Base-by-base conservation (phyloP, 805 yeast genomes). In the Wickerhamomyces bovis region DNA sequence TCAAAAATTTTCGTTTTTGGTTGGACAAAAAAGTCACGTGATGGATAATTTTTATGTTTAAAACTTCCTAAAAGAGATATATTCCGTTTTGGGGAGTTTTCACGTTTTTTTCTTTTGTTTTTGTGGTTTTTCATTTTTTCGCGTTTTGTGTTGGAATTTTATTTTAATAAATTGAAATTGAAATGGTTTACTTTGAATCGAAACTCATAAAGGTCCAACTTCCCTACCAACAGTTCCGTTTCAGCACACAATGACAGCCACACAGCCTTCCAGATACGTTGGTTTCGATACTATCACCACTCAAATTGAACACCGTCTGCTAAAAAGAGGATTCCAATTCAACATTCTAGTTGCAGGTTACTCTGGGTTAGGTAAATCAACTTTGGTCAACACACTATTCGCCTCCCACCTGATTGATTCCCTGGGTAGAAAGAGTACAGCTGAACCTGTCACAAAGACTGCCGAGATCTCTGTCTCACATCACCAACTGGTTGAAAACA, bases 231-330 rank as follows among this genome's bases (percentile, higher is more conserved):
- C 28, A 4, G 15, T n/a, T 18, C 10, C 16, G 25, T 18, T 25
- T 11, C 8, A 25, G 20, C 18, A 12, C 38, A 31, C 19, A 28
- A 47, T 47, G 45, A 36, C 38, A 25, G 39, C 41, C 20, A 21
- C 45, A 4, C 44, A 41, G 42, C 96, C 97, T 22, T 69, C 73
- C 41, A 77, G 81, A 47, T 90, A 90, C 65, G 98, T 94, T 53
- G 99, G 99, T 41, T 92, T 94, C 65, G 98, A 94, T 69, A 84
- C 97, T 52, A 92, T 94, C 68, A 92, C 98, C 43, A 78, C 85
- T 33, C 99, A 94, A 70, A 94, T 94, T 62, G 97, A 94, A 68
- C 89, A 84, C 66, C 80, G 97, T 56, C 72, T 94, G 57, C 74
- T 94, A 66, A 90, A 89, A 67, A 77, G 90, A 58, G 99, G 99